phyloP scores from a whole-genome alignment of 2,329 filamentous ascomycete species.

The Nothophoma quercina region DNA sequence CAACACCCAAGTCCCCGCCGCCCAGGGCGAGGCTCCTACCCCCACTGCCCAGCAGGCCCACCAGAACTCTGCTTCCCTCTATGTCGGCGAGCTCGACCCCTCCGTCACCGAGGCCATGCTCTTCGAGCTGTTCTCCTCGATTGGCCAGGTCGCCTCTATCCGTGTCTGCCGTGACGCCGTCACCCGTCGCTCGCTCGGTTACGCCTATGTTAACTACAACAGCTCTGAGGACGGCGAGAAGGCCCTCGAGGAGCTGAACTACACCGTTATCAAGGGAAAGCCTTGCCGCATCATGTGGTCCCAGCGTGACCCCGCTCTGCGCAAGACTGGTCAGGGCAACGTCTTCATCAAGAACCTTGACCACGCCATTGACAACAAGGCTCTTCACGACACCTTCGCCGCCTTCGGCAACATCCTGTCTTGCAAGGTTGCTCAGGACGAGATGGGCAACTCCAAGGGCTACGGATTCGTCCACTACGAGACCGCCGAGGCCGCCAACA shows the following conservation, averaged over 20 bases:
- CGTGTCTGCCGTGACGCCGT: slow-evolving; percentile 99
- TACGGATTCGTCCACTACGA: slow-evolving; percentile 99
- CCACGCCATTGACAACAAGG: slow-evolving; percentile 99
- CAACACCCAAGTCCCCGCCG: slow-evolving; percentile 75
- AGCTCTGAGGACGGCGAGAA: slow-evolving; percentile 95
- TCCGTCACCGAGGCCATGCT: slow-evolving; percentile 99
- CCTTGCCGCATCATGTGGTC: slow-evolving; percentile 99
- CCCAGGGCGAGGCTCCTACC: slow-evolving; percentile 72
- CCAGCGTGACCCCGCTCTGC: slow-evolving; percentile 96
- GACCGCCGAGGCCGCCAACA: slow-evolving; percentile 94
- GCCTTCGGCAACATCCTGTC: slow-evolving; percentile 99
- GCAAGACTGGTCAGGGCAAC: slow-evolving; percentile 99
- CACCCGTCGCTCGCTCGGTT: slow-evolving; percentile 96
- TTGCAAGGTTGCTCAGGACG: slow-evolving; percentile 99
- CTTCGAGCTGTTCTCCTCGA: slow-evolving; percentile 99
- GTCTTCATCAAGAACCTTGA: slow-evolving; percentile 99
- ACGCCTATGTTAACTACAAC: slow-evolving; percentile 99
- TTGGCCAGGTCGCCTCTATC: slow-evolving; percentile 97
- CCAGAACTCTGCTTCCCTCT: slow-evolving; percentile 95
- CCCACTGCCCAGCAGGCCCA: slow-evolving; percentile 77
- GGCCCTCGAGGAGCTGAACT: slow-evolving; percentile 98
- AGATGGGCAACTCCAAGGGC: slow-evolving; percentile 95
- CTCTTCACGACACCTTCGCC: slow-evolving; percentile 96
- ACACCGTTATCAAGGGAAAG: slow-evolving; percentile 98
- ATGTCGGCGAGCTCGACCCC: slow-evolving; percentile 97